phyloP scores from a whole-genome alignment of 192 early-diverging fungal genomes.

The Podila verticillata region DNA sequence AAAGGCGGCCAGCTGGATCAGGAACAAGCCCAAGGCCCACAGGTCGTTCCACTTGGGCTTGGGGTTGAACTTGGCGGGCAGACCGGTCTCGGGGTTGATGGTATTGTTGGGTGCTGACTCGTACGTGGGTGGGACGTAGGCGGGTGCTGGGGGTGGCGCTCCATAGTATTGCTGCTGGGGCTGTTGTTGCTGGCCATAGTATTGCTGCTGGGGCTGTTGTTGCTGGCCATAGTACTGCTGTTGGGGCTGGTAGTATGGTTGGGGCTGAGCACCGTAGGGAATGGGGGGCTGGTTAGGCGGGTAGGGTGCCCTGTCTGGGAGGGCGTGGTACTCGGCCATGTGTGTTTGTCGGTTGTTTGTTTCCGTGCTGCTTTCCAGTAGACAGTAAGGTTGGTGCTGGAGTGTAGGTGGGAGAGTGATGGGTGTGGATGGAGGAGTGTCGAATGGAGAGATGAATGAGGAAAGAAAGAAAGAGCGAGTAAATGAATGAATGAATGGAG shows the following conservation, averaged over 20 bases:
- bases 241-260: conserved; percentile 33
- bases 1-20: conserved; percentile 47
- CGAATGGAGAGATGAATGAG: neutral
- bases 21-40: conserved; percentile 49
- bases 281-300: conserved; percentile 20
- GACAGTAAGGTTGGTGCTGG: too few species aligned
- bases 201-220: conserved; percentile 14
- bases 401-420: neutral
- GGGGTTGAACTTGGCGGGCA: conserved; percentile 51
- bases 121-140: conserved; percentile 18
- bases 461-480: neutral
- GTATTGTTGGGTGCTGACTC: neutral
- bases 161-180: conserved; percentile 29
- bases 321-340: conserved; percentile 4
- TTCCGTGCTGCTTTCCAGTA: neutral
- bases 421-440: neutral
- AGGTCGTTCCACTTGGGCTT: conserved; percentile 54
- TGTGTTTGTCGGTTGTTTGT: neutral
- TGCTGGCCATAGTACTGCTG: conserved; percentile 25
- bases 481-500: neutral
- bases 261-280: conserved; percentile 34
- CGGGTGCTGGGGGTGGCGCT: conserved; percentile 23
- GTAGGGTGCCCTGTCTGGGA: conserved; percentile 12
- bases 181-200: conserved; percentile 30
- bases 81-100: conserved; percentile 43